phyloP scores from a whole-genome alignment of 345 rosid species.

The Populus euphratica region DNA sequence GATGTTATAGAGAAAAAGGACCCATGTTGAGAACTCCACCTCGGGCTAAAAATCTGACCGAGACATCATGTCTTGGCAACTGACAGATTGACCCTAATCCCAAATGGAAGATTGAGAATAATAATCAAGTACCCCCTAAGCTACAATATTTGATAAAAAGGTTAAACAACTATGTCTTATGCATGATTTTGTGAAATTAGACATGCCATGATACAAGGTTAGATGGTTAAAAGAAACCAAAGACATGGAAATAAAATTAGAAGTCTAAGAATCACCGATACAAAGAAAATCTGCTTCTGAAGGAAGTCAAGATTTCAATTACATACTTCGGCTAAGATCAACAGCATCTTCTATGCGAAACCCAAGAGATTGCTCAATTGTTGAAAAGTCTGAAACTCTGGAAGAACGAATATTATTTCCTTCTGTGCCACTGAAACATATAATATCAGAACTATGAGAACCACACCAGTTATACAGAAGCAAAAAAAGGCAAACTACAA shows the following conservation, averaged over 20 bases:
- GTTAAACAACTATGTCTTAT: background rate
- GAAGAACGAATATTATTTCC: slow-evolving; percentile 35
- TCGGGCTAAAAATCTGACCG: background rate
- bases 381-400: slow-evolving; percentile 44
- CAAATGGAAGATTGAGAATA: background rate
- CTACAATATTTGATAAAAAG: background rate
- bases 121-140: background rate
- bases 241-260: background rate
- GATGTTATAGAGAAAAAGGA: background rate
- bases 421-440: slow-evolving; percentile 45
- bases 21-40: background rate
- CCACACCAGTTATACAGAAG: background rate
- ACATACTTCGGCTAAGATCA: slow-evolving; percentile 51
- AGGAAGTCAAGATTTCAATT: slow-evolving; percentile 1
- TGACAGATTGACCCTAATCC: background rate
- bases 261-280: background rate
- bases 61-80: background rate
- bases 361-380: slow-evolving; percentile 47
- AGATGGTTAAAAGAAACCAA: background rate
- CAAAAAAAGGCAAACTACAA: background rate
- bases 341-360: slow-evolving; percentile 51
- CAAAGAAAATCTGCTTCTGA: background rate
- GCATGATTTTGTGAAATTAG: background rate
- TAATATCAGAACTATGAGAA: slow-evolving; percentile 20
- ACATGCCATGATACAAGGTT: background rate